phyloP scores from a whole-genome alignment of 148 eudicot genomes.

The Suaeda aralocaspica region DNA sequence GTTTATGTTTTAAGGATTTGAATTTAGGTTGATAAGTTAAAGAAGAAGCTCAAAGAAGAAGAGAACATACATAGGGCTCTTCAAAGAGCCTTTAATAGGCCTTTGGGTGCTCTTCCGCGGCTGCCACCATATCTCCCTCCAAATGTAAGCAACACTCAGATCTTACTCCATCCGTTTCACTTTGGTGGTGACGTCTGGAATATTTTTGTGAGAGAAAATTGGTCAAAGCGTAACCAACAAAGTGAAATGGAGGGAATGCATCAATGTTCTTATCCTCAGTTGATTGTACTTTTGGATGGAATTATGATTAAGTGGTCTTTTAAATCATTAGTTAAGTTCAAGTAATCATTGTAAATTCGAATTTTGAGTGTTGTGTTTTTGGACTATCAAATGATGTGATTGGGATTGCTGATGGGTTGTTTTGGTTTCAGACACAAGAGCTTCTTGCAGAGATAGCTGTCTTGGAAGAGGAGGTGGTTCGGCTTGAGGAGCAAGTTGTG shows the following conservation, averaged over 20 bases:
- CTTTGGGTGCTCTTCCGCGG: constrained; percentile 85
- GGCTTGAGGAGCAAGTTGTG: constrained; percentile 77
- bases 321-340: too few relatives aligned
- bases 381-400: background rate
- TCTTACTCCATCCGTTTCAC: too few relatives aligned
- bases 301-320: background rate
- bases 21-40: constrained; percentile 79
- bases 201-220: too few relatives aligned
- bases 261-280: too few relatives aligned
- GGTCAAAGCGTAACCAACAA: too few relatives aligned
- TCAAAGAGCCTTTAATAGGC: constrained; percentile 79
- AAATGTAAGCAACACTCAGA: constrained; percentile 49
- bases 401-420: constrained; percentile 2
- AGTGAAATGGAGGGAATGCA: too few relatives aligned
- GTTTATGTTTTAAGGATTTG: background rate
- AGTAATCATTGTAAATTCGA: too few relatives aligned
- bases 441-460: constrained; percentile 97
- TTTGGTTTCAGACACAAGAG: constrained; percentile 58
- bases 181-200: too few relatives aligned
- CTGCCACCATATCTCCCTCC: constrained; percentile 89
- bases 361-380: background rate
- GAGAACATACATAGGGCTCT: constrained; percentile 89
- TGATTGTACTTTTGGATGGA: background rate
- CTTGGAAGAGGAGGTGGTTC: constrained; percentile 89
- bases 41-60: constrained; percentile 83